Conservation (phyloP, 2,329 filamentous ascomycete genomes). For the Mariannaea elegans region DNA sequence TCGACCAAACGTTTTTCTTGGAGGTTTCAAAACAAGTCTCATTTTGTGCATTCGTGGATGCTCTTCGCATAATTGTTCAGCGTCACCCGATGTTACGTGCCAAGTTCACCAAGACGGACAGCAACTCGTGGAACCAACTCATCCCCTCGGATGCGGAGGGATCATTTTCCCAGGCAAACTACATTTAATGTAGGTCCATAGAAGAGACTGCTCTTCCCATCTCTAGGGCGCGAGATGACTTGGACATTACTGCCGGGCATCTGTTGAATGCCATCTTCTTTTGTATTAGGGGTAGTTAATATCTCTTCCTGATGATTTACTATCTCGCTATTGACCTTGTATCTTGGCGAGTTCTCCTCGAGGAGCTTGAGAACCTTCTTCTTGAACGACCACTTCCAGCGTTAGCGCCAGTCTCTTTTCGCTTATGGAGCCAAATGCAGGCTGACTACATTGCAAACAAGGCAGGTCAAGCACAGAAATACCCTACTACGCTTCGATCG, state of each 20-base stretch:
- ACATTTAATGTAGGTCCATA: not conserved
- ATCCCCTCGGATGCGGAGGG: conserved; percentile 20
- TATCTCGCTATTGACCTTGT: conserved; percentile 54
- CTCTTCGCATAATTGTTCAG: conserved; percentile 35
- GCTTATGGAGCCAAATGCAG: not conserved
- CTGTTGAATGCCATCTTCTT: conserved; percentile 35
- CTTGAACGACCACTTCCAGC: not conserved
- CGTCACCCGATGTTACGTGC: conserved; percentile 47
- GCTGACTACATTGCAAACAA: not conserved
- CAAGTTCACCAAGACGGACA: conserved; percentile 33
- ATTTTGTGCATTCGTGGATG: conserved; percentile 19
- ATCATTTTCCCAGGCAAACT: not conserved
- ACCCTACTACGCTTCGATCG: not conserved
- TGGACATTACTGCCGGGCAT: conserved; percentile 3
- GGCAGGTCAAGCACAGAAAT: not conserved
- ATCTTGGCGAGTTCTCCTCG: conserved; percentile 53
- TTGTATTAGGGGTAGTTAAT: conserved; percentile 16
- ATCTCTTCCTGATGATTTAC: conserved; percentile 37
- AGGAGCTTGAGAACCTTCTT: conserved; percentile 48
- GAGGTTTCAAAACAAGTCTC: conserved; percentile 37
- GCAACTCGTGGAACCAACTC: not conserved
- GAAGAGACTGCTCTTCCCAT: conserved; percentile 33
- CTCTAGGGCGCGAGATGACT: not conserved
- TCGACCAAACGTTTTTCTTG: conserved; percentile 56
- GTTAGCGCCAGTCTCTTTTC: not conserved